Evolutionary conservation across 306 rosid genomes (phyloP), one percentile per base, ranked within the genome.

Genomic region (Vachellia collinsii): DNA sequence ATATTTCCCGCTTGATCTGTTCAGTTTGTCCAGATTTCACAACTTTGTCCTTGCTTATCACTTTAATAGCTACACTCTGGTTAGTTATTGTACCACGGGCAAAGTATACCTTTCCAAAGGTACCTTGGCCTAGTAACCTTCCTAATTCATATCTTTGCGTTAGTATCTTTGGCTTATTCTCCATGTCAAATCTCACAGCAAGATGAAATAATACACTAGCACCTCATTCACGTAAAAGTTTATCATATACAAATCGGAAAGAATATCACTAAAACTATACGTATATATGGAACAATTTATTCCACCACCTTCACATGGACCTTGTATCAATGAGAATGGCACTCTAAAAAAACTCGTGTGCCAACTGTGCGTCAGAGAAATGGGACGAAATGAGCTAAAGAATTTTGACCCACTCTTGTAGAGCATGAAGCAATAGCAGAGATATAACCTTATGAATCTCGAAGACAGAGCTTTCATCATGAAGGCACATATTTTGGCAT

Each of bases 111-210:
- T 89, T 89, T n/a, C 74, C 91, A 78, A 86, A 89, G 8, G 82
- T 86, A 6, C 91, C 91, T 76, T 89, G 84, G 67, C 93, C 93
- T 0, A 89, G 83, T 74, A 86, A n/a, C 76, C 88, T 84, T 72
- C 88, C 89, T 25, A 87, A 36, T 37, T 87, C 89, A 77, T 86
- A 88, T 71, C 72, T 88, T 71, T 88, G 79, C 92, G 87, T 76
- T 82, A 91, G 83, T 34, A 82, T 65, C 50, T 50, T 85, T 66
- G 87, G 67, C 65, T 84, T 54, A 63, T 82, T 82, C 64, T 83
- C 88, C 94, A 87, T 87, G 47, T 75, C 63, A 81, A 72, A 68
- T 85, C 87, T 68, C 75, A 64, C 76, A 76, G 46, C 70, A 37
- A 74, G 48, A 81, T 37, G 44, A 72, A 81, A 70, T 5, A 72